These are phyloP conservation scores for Xylariaceae sp. DNA, from an alignment of 2,329 filamentous ascomycete genomes.

Conservation along the genomic window DNA sequence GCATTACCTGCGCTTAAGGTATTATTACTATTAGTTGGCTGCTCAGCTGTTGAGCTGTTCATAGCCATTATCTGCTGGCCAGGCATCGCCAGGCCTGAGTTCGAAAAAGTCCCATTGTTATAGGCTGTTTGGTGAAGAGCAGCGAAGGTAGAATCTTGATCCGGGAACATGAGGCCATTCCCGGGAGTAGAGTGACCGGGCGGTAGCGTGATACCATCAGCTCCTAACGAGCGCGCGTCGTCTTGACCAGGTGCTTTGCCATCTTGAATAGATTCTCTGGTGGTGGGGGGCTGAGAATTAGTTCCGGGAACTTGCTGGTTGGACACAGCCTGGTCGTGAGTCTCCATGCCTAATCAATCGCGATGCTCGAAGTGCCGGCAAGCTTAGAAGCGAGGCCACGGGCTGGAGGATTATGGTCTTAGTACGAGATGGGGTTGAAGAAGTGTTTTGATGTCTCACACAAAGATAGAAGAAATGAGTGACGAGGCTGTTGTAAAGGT, in stretches of 20 bases:
- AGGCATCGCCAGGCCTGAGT: conserved; percentile 21
- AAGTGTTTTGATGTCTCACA: neutral
- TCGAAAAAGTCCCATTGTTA: conserved; percentile 25
- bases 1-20: conserved; percentile 42
- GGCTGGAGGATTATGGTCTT: neutral
- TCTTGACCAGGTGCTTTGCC: conserved; percentile 14
- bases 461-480: neutral
- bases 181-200: conserved; percentile 12
- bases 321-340: conserved; percentile 16
- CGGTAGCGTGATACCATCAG: conserved; percentile 8
- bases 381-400: neutral
- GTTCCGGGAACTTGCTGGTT: conserved; percentile 6
- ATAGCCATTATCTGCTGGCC: conserved; percentile 18
- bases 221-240: conserved; percentile 4
- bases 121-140: conserved; percentile 20
- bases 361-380: neutral
- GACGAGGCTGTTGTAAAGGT: neutral
- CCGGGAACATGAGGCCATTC: conserved; percentile 19
- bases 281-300: conserved; percentile 9
- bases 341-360: conserved; percentile 15
- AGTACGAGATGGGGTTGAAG: neutral
- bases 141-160: conserved; percentile 19
- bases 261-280: conserved; percentile 10
- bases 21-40: conserved; percentile 27
- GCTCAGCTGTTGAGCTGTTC: conserved; percentile 9